Evolutionary conservation across 345 rosid species (phyloP).

Genomic region (Raphanus raphanistrum): DNA sequence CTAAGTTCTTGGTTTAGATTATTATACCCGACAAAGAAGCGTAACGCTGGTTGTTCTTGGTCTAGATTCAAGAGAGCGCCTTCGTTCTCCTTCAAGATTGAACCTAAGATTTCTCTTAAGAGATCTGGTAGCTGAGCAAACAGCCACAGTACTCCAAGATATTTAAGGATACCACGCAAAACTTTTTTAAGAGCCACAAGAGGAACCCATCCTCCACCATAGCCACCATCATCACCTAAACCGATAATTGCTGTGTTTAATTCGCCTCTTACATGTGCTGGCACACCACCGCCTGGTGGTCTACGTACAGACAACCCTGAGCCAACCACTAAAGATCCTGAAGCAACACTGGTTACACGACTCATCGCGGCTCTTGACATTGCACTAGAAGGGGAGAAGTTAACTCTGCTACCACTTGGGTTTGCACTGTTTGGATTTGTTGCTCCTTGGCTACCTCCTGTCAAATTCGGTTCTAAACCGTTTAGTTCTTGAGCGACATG

Average conservation of each 20-base stretch:
- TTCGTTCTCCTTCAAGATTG: conserved; percentile 90
- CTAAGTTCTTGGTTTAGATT: conserved; percentile 34
- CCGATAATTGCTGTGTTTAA: conserved; percentile 95
- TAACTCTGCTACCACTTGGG: conserved; percentile 63
- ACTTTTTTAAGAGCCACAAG: conserved; percentile 99
- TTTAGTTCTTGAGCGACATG: conserved; percentile 98
- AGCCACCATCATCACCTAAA: conserved; percentile 99
- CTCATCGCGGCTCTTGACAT: conserved; percentile 65
- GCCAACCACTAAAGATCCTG: conserved; percentile 63
- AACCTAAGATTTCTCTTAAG: conserved; percentile 88
- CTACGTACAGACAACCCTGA: conserved; percentile 81
- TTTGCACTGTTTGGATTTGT: conserved; percentile 44
- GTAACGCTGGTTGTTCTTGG: conserved; percentile 97
- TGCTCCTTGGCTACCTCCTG: conserved; percentile 65
- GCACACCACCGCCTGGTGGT: conserved; percentile 71
- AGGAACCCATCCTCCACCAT: conserved; percentile 99
- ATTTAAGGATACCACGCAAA: conserved; percentile 90
- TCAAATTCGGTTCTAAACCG: conserved; percentile 77
- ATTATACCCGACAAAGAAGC: conserved; percentile 97
- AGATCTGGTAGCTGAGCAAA: conserved; percentile 94
- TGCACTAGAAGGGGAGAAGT: conserved; percentile 57
- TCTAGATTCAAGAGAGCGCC: conserved; percentile 96
- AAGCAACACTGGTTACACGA: conserved; percentile 65
- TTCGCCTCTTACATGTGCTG: conserved; percentile 95
- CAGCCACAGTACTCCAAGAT: conserved; percentile 96